Evolutionary conservation across 352 stramenopile genomes (phyloP).

Genomic region (Phytophthora rubi): DNA sequence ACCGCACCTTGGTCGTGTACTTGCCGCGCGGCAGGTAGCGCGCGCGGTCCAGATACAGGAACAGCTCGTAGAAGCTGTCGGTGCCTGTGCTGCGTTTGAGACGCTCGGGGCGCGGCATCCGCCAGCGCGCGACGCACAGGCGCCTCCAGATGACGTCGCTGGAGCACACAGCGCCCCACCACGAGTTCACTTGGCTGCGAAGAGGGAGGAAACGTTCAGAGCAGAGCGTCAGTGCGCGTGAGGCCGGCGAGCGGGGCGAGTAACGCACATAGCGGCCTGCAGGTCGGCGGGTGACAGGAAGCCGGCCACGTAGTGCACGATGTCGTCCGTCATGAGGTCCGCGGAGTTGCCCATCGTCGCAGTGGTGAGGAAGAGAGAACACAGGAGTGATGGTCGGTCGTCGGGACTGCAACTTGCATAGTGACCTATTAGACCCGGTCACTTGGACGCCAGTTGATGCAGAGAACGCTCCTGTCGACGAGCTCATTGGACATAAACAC

Average conservation of each 20-base stretch:
- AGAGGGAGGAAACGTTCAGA: neutral
- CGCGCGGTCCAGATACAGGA: slow-evolving; percentile 63
- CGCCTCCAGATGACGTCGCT: slow-evolving; percentile 61
- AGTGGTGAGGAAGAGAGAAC: slow-evolving; percentile 2
- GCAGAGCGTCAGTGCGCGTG: neutral
- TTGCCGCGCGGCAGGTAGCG: slow-evolving; percentile 64
- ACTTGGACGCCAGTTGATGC: slow-evolving; percentile 7
- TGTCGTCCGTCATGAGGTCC: slow-evolving; percentile 48
- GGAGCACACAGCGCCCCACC: slow-evolving; percentile 54
- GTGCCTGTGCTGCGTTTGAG: slow-evolving; percentile 56
- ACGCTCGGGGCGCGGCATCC: slow-evolving; percentile 50
- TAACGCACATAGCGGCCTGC: slow-evolving; percentile 51
- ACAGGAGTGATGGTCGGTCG: slow-evolving; percentile 12
- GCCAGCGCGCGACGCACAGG: slow-evolving; percentile 57
- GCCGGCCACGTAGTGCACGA: slow-evolving; percentile 59
- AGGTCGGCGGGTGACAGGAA: slow-evolving; percentile 67
- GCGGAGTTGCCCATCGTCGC: neutral
- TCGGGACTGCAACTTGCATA: slow-evolving; percentile 28
- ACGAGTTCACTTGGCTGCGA: slow-evolving; percentile 59
- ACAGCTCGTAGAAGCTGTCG: slow-evolving; percentile 62
- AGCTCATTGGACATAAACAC: slow-evolving; percentile 40
- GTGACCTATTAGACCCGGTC: neutral
- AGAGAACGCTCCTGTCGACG: slow-evolving; percentile 33
- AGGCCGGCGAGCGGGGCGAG: neutral
- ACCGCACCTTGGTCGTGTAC: slow-evolving; percentile 63